phyloP scores from a whole-genome alignment of 2,329 filamentous ascomycete species.

The Fusarium avenaceum region DNA sequence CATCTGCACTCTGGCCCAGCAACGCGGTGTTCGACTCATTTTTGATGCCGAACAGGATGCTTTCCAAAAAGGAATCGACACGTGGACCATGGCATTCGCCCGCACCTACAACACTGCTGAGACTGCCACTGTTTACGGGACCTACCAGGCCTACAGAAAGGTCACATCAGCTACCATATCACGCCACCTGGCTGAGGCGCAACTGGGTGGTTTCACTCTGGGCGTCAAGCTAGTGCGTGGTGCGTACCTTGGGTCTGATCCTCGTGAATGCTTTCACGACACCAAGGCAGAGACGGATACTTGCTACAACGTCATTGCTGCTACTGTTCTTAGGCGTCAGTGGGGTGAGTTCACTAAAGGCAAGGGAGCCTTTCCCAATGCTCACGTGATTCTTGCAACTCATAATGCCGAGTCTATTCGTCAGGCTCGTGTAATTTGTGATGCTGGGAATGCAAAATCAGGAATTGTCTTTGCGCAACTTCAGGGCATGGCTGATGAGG shows the following conservation, averaged over 20 bases:
- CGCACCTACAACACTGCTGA: slow-evolving; percentile 78
- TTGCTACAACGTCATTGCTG: slow-evolving; percentile 79
- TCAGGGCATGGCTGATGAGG: slow-evolving; percentile 95
- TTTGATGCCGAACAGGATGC: slow-evolving; percentile 88
- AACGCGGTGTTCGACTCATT: slow-evolving; percentile 78
- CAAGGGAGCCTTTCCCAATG: slow-evolving; percentile 65
- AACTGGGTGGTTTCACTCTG: slow-evolving; percentile 71
- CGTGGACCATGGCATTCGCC: slow-evolving; percentile 82
- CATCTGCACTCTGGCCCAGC: slow-evolving; percentile 78
- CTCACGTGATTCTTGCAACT: slow-evolving; percentile 79
- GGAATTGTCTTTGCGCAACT: slow-evolving; percentile 73
- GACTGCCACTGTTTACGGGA: slow-evolving; percentile 80
- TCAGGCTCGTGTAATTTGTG: slow-evolving; percentile 66
- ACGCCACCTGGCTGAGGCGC: slow-evolving; percentile 70
- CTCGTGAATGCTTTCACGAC: slow-evolving; percentile 76
- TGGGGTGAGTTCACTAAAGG: slow-evolving; percentile 54
- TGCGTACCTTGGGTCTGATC: slow-evolving; percentile 78
- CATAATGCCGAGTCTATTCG: slow-evolving; percentile 83
- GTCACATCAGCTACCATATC: slow-evolving; percentile 68
- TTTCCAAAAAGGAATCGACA: slow-evolving; percentile 82
- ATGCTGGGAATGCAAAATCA: slow-evolving; percentile 56
- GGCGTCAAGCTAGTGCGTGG: slow-evolving; percentile 82
- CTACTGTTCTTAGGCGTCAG: slow-evolving; percentile 72
- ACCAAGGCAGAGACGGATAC: slow-evolving; percentile 78
- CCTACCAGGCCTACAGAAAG: slow-evolving; percentile 83